A percentile compares a stretch with the other conserved stretches of the same genome.
Conservation (phyloP, 2,329 filamentous ascomycete genomes). For the Penicillium sp. region DNA sequence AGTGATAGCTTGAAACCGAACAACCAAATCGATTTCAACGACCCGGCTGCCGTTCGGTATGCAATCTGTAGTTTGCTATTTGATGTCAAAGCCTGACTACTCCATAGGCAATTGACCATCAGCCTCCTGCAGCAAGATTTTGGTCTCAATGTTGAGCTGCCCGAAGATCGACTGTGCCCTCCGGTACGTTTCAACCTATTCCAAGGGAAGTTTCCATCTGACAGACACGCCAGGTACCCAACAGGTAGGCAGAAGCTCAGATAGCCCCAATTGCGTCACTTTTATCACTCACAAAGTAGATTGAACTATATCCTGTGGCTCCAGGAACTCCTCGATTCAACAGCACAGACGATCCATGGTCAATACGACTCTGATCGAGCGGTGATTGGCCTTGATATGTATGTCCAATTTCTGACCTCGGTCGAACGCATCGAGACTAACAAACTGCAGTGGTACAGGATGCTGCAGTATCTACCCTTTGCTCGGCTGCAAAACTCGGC, state of each 20-base stretch:
- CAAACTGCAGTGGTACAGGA: constrained; percentile 66
- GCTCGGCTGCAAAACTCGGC: constrained; percentile 66
- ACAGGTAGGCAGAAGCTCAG: constrained; percentile 37
- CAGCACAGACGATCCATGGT: constrained; percentile 47
- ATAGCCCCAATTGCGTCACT: no score
- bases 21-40: constrained; percentile 72
- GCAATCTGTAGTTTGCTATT: constrained; percentile 5
- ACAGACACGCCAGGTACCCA: constrained; percentile 40
- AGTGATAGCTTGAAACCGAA: constrained; percentile 49
- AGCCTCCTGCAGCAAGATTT: constrained; percentile 75
- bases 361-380: constrained; percentile 55
- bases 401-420: constrained; percentile 11
- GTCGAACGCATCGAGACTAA: constrained; percentile 1
- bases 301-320: constrained; percentile 92
- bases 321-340: constrained; percentile 73
- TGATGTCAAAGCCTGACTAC: constrained; percentile 7
- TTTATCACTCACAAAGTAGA: constrained; percentile 41
- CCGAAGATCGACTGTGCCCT: constrained; percentile 77
- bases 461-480: constrained; percentile 90
- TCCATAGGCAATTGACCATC: constrained; percentile 64
- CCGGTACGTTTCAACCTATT: constrained; percentile 55
- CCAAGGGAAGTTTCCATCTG: background rate
- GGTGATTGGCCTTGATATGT: constrained; percentile 73
- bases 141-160: constrained; percentile 65
- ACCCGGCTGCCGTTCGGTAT: constrained; percentile 72